Evolutionary conservation across 2,329 filamentous ascomycete species (phyloP).

Genomic region (Microcera coccophila): DNA sequence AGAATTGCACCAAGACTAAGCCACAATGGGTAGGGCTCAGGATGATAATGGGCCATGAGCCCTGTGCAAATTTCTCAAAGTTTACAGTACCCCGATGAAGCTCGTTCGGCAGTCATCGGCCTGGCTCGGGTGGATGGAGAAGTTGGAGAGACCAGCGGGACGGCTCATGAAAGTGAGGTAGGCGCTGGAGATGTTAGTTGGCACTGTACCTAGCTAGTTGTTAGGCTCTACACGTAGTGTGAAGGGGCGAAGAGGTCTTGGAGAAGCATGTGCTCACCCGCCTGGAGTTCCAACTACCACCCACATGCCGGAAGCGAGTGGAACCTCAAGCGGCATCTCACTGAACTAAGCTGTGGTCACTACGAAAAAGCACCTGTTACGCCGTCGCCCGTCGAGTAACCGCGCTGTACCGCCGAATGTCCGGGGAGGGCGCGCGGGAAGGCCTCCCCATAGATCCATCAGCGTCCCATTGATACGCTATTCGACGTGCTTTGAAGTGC

Average conservation of each 20-base stretch:
- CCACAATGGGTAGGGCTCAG: background rate
- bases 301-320: too few relatives aligned
- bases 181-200: too few relatives aligned
- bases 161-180: background rate
- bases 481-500: background rate
- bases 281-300: too few relatives aligned
- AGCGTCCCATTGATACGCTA: background rate
- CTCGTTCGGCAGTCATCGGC: conserved; percentile 33
- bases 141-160: background rate
- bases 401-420: background rate
- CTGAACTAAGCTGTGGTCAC: too few relatives aligned
- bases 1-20: background rate
- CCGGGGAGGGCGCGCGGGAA: background rate
- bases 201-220: too few relatives aligned
- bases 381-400: too few relatives aligned
- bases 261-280: too few relatives aligned
- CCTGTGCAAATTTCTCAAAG: background rate
- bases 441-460: background rate
- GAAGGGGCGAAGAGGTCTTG: too few relatives aligned
- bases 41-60: background rate
- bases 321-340: too few relatives aligned
- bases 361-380: too few relatives aligned
- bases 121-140: conserved; percentile 35
- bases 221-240: too few relatives aligned
- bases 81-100: background rate